Evolutionary conservation across 495 filamentous ascomycete genomes (phyloP).

Genomic region (Tuber borchii): DNA sequence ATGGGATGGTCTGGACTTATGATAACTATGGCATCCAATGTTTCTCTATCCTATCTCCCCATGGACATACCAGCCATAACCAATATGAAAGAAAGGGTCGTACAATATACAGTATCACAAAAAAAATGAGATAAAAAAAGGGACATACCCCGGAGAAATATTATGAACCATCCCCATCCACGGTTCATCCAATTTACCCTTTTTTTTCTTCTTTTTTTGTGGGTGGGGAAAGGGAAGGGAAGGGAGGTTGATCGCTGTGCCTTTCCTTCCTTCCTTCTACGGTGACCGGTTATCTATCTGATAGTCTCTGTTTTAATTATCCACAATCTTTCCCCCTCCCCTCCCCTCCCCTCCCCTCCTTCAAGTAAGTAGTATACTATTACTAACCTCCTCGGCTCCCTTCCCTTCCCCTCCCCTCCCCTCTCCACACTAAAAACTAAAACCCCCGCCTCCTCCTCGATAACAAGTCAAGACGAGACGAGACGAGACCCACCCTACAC

Average conservation of each 20-base stretch:
- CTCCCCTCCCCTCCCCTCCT: no score
- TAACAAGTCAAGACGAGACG: neutral
- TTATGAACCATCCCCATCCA: neutral
- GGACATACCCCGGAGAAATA: neutral
- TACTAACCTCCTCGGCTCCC: no score
- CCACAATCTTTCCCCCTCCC: neutral
- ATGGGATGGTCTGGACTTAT: neutral
- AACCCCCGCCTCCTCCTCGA: neutral
- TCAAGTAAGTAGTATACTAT: no score
- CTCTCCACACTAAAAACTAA: neutral
- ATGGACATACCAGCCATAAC: neutral
- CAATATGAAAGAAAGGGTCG: neutral
- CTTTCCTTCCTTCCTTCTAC: neutral
- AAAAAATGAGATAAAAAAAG: neutral
- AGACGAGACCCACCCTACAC: neutral
- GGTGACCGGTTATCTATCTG: neutral
- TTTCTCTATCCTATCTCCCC: neutral
- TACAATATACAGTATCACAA: neutral
- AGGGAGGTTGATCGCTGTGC: neutral
- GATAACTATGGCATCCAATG: neutral
- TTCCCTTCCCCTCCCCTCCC: neutral
- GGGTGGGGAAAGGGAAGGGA: no score
- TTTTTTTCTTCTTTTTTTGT: neutral
- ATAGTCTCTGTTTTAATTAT: no score
- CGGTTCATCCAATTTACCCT: neutral